A percentile compares a stretch with the other conserved stretches of the same genome.
phyloP scores from a whole-genome alignment of 1,284 basidiomycete genomes.

The Phylloboletellus chloephorus region DNA sequence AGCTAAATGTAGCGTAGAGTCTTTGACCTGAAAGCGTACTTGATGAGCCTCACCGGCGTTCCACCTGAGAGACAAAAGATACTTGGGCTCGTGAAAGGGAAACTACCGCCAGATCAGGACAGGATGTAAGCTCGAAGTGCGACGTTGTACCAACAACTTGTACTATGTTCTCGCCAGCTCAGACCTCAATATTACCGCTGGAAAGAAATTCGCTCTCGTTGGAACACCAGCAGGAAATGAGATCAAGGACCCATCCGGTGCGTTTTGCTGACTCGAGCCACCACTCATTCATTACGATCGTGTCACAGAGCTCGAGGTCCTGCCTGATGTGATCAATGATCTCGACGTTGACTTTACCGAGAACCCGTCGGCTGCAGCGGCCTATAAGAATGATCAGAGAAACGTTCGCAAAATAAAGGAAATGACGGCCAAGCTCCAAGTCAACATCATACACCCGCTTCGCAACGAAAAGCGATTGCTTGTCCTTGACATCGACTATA shows the following conservation, averaged over 20 bases:
- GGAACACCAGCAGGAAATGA: constrained; percentile 81
- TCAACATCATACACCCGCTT: constrained; percentile 73
- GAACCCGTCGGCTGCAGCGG: constrained; percentile 49
- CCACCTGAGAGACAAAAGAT: constrained; percentile 88
- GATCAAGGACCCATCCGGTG: constrained; percentile 69
- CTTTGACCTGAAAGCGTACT: constrained; percentile 58
- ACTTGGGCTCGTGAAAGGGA: constrained; percentile 80
- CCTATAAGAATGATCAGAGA: constrained; percentile 66
- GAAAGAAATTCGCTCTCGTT: constrained; percentile 75
- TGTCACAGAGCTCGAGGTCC: constrained; percentile 49
- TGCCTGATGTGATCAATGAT: constrained; percentile 75
- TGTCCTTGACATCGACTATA: constrained; percentile 88
- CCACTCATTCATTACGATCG: neutral
- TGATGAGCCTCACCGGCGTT: constrained; percentile 73
- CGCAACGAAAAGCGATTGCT: constrained; percentile 74
- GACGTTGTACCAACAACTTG: neutral
- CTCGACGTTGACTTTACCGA: constrained; percentile 73
- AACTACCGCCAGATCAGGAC: constrained; percentile 70
- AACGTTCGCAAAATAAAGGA: constrained; percentile 77
- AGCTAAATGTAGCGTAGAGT: constrained; percentile 40
- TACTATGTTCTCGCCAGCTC: constrained; percentile 34
- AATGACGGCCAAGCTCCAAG: constrained; percentile 56
- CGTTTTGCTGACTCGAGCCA: constrained; percentile 8
- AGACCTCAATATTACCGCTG: constrained; percentile 52
- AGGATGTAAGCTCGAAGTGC: constrained; percentile 46